Percentiles rank a stretch among this genome's conserved stretches.
phyloP scores from a whole-genome alignment of 78 protist species.

The Kipferlia bialata region DNA sequence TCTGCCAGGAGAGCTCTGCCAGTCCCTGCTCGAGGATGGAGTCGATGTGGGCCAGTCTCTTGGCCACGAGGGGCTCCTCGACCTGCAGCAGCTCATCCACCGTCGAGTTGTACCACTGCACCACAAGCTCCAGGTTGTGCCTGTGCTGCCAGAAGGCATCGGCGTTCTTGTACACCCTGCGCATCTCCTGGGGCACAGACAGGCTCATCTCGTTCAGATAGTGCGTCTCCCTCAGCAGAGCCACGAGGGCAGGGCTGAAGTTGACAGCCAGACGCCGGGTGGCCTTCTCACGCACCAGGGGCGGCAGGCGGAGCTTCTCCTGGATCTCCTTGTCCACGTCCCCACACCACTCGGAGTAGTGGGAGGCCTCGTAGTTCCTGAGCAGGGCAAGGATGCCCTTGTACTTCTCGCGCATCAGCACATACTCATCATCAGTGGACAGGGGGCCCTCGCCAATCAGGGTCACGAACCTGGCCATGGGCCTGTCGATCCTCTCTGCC shows the following conservation, averaged over 20 bases:
- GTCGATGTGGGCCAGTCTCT: conserved; percentile 33
- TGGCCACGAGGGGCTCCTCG: conserved; percentile 50
- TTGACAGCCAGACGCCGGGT: conserved; percentile 36
- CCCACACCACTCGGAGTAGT: background rate
- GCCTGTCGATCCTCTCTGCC: conserved; percentile 26
- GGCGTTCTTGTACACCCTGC: conserved; percentile 4
- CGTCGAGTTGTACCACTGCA: conserved; percentile 42
- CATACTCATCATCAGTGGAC: background rate
- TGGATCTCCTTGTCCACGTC: background rate
- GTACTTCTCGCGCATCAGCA: background rate
- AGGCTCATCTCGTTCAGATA: conserved; percentile 29
- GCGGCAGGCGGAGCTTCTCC: conserved; percentile 14
- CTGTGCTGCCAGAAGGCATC: conserved; percentile 34
- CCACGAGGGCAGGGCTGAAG: conserved; percentile 42
- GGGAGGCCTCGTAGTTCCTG: background rate
- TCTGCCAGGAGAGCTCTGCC: conserved; percentile 3
- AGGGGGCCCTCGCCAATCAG: background rate
- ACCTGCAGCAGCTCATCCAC: conserved; percentile 30
- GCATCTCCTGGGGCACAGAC: background rate
- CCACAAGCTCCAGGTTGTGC: conserved; percentile 38
- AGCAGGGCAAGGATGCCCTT: background rate
- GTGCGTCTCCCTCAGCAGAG: conserved; percentile 45
- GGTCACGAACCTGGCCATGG: conserved; percentile 14
- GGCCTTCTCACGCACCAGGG: conserved; percentile 1
- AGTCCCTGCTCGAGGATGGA: conserved; percentile 34